Conservation (phyloP, 2,329 filamentous ascomycete genomes). For the Setomelanomma holmii region DNA sequence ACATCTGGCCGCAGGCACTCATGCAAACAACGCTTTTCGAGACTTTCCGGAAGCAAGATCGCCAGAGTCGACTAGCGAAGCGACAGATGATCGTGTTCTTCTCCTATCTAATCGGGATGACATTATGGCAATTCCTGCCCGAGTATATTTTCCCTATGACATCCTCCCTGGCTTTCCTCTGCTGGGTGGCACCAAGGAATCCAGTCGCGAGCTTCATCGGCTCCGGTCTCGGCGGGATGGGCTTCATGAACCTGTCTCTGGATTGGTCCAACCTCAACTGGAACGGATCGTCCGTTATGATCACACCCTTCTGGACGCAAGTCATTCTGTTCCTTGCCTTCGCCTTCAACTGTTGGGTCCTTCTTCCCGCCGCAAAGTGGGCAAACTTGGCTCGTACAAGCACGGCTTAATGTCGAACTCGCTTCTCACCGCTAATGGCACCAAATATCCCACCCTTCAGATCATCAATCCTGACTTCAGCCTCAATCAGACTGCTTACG, state of each 20-base stretch:
- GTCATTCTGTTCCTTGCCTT: slow-evolving; percentile 64
- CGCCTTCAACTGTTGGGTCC: slow-evolving; percentile 64
- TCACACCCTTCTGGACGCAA: slow-evolving; percentile 67
- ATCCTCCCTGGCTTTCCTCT: slow-evolving; percentile 66
- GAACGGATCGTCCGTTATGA: slow-evolving; percentile 50
- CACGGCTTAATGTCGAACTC: slow-evolving; percentile 66
- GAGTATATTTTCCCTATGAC: slow-evolving; percentile 68
- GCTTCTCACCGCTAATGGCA: slow-evolving; percentile 59
- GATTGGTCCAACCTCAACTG: slow-evolving; percentile 67
- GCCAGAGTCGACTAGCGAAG: slow-evolving; percentile 58
- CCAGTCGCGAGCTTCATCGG: slow-evolving; percentile 66
- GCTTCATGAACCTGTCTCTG: slow-evolving; percentile 65
- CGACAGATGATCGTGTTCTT: slow-evolving; percentile 67
- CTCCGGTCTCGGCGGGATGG: slow-evolving; percentile 68
- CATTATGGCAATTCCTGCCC: slow-evolving; percentile 68
- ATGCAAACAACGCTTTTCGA: slow-evolving; percentile 67
- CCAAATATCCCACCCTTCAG: slow-evolving; percentile 53
- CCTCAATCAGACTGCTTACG: slow-evolving; percentile 58
- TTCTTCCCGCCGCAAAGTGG: slow-evolving; percentile 66
- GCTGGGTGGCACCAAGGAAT: slow-evolving; percentile 68
- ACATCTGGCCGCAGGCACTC: slow-evolving; percentile 60
- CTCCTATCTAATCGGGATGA: slow-evolving; percentile 59
- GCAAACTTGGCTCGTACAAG: slow-evolving; percentile 60
- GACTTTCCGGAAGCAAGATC: slow-evolving; percentile 61
- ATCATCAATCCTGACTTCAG: slow-evolving; percentile 54